Percentiles rank a stretch among this genome's conserved stretches.
Evolutionary conservation across 2,329 filamentous ascomycete species (phyloP).

Genomic region (Nemania bipapillata): DNA sequence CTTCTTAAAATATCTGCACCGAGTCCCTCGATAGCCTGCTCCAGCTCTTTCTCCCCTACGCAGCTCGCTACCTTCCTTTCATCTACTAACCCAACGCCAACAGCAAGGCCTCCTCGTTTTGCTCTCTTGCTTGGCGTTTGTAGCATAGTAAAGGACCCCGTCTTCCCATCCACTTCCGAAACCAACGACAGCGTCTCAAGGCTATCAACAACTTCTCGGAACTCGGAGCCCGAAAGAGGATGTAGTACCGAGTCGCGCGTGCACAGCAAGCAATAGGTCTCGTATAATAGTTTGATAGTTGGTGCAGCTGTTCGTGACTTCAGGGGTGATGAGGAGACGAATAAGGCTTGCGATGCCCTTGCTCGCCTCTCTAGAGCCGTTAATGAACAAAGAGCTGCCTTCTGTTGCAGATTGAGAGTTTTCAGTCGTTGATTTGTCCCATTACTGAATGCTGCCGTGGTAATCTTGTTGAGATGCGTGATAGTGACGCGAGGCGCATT

Average conservation of each 20-base stretch:
- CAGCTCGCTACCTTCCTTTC: slow-evolving; percentile 83
- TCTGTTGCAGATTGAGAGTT: slow-evolving; percentile 93
- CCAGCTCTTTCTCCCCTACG: slow-evolving; percentile 82
- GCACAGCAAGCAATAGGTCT: slow-evolving; percentile 84
- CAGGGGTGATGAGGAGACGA: slow-evolving; percentile 64
- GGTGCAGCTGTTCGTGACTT: slow-evolving; percentile 73
- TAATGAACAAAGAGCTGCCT: slow-evolving; percentile 89
- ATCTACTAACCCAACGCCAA: slow-evolving; percentile 66
- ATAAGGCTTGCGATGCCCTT: slow-evolving; percentile 59
- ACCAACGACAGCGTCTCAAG: slow-evolving; percentile 88
- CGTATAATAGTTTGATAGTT: slow-evolving; percentile 84
- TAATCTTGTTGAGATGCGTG: slow-evolving; percentile 89
- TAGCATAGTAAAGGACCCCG: slow-evolving; percentile 70
- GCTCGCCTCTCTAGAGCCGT: slow-evolving; percentile 85
- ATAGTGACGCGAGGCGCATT: slow-evolving; percentile 90
- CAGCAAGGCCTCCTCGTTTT: slow-evolving; percentile 63
- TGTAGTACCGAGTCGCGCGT: slow-evolving; percentile 88
- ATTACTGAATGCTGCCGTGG: slow-evolving; percentile 88
- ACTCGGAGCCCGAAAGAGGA: slow-evolving; percentile 89
- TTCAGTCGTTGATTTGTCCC: slow-evolving; percentile 85
- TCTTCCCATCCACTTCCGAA: slow-evolving; percentile 74
- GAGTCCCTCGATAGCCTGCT: slow-evolving; percentile 72
- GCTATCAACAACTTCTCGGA: slow-evolving; percentile 89
- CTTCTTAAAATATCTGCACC: slow-evolving; percentile 70
- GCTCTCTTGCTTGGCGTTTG: slow-evolving; percentile 78